A percentile compares a stretch with the other conserved stretches of the same genome.
Evolutionary conservation across 139 green algal species (phyloP).

Genomic region (Volvox reticuliferus): DNA sequence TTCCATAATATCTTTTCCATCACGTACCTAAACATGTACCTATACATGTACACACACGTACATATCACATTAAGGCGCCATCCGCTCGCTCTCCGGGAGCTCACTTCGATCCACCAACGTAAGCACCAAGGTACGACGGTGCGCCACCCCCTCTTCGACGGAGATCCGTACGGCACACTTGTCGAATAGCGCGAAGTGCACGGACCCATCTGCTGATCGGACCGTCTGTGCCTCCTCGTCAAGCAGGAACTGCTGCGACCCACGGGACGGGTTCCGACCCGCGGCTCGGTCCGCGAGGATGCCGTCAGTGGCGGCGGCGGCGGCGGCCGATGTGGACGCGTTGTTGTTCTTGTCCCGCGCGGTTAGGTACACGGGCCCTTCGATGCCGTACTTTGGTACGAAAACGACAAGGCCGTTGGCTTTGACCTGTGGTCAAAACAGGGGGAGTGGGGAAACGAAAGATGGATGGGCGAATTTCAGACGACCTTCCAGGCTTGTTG

Average conservation of each 20-base stretch:
- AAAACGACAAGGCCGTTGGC: conserved; percentile 95
- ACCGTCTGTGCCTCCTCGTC: conserved; percentile 81
- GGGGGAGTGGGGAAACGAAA: background rate
- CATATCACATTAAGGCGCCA: background rate
- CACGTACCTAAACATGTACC: background rate
- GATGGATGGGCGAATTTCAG: too few species aligned
- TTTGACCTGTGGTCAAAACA: conserved; percentile 70
- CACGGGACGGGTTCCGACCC: background rate
- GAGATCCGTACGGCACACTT: conserved; percentile 79
- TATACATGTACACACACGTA: too few species aligned
- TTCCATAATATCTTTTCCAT: too few species aligned
- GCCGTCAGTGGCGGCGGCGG: background rate
- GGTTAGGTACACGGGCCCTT: conserved; percentile 87
- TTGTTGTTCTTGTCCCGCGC: conserved; percentile 51
- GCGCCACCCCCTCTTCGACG: conserved; percentile 75
- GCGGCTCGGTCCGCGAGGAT: background rate
- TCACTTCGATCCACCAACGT: conserved; percentile 58
- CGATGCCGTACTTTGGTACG: conserved; percentile 98
- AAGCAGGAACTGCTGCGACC: conserved; percentile 54
- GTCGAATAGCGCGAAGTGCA: conserved; percentile 81
- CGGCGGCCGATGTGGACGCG: background rate
- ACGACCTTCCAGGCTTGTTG: too few species aligned
- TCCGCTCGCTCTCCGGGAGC: conserved; percentile 51
- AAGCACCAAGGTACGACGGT: conserved; percentile 74
- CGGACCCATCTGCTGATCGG: conserved; percentile 53